Percentiles rank a stretch among this genome's conserved stretches.
These are phyloP conservation scores for Daldinia eschscholtzii DNA, from an alignment of 2,329 filamentous ascomycete genomes.

Conservation along the genomic window DNA sequence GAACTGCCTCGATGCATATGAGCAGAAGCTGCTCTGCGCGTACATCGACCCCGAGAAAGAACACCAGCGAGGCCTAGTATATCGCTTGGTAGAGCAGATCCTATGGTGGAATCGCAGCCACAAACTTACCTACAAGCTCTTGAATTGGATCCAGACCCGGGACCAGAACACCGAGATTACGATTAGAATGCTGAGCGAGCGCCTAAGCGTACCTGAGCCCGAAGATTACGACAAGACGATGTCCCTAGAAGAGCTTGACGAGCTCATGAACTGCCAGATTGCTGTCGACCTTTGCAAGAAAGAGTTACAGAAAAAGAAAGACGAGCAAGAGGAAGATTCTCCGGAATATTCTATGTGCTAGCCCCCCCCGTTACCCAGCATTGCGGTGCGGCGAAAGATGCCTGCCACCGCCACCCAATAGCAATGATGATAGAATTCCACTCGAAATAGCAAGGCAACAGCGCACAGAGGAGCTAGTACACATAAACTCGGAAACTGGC, in stretches of 20 bases:
- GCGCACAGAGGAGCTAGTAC: background rate
- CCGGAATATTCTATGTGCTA: background rate
- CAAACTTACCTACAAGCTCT: slow-evolving; percentile 25
- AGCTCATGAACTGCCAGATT: slow-evolving; percentile 42
- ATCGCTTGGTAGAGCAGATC: slow-evolving; percentile 26
- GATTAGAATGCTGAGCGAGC: slow-evolving; percentile 11
- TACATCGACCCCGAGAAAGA: slow-evolving; percentile 15
- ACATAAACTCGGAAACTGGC: background rate
- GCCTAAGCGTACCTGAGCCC: slow-evolving; percentile 10
- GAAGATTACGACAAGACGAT: slow-evolving; percentile 25
- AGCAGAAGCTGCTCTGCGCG: slow-evolving; percentile 21
- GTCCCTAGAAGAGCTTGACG: slow-evolving; percentile 20
- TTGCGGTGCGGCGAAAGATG: background rate
- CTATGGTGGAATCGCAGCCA: slow-evolving; percentile 13
- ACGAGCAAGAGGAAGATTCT: background rate
- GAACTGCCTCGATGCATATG: slow-evolving; percentile 17
- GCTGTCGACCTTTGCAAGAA: background rate
- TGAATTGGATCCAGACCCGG: slow-evolving; percentile 18
- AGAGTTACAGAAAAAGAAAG: background rate
- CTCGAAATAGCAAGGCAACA: background rate
- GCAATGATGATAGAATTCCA: background rate
- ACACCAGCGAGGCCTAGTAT: slow-evolving; percentile 15
- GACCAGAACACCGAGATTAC: slow-evolving; percentile 7
- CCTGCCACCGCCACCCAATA: background rate
- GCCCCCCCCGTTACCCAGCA: background rate